phyloP scores from a whole-genome alignment of 306 rosid species.

The Prunus dulcis region DNA sequence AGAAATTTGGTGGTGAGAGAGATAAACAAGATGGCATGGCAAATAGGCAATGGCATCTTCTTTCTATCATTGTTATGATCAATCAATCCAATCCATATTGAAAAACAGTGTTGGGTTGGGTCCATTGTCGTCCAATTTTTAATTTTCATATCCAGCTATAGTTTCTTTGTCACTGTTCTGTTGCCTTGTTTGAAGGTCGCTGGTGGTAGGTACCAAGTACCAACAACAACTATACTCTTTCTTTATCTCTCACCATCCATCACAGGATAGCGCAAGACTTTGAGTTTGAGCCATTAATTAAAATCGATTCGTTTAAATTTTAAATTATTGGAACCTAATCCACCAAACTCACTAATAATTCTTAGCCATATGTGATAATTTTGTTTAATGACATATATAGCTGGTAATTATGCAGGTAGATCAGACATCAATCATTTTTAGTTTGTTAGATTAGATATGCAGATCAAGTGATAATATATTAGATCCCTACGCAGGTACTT shows the following conservation, averaged over 20 bases:
- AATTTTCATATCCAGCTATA: background rate
- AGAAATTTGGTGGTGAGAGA: conserved; percentile 7
- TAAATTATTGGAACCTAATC: conserved; percentile 36
- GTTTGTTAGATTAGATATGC: conserved; percentile 27
- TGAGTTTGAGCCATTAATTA: conserved; percentile 9
- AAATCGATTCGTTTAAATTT: background rate
- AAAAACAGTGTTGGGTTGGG: too few species aligned
- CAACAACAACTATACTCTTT: background rate
- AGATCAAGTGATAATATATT: background rate
- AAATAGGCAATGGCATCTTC: conserved; percentile 12
- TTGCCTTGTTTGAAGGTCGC: background rate
- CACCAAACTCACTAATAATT: conserved; percentile 31
- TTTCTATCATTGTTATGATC: background rate
- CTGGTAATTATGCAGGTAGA: conserved; percentile 22
- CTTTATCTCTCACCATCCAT: background rate
- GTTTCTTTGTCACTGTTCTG: background rate
- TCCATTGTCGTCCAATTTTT: too few species aligned
- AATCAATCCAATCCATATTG: too few species aligned
- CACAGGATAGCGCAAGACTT: background rate
- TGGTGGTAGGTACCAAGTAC: conserved; percentile 10
- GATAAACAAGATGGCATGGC: background rate
- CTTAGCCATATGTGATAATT: background rate
- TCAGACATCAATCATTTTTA: conserved; percentile 37
- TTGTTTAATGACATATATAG: conserved; percentile 12
- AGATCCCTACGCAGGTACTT: background rate